Conservation (phyloP, 257 asterid species). For the Leptodermis oblonga region DNA sequence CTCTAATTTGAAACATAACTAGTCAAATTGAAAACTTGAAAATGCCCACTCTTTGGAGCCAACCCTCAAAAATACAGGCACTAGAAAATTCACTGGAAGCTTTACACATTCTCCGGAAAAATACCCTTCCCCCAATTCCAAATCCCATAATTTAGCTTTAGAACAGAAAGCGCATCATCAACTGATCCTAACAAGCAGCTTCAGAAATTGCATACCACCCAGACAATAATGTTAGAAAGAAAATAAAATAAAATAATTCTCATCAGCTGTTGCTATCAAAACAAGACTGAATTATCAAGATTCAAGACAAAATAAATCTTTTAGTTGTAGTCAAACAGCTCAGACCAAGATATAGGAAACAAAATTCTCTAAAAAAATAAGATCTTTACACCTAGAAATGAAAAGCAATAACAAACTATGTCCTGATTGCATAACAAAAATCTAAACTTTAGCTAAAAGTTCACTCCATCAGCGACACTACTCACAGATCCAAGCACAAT, state of each 20-base stretch:
- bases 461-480: constrained; percentile 5
- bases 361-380: not conserved
- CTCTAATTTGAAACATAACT: not conserved
- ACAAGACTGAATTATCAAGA: constrained; percentile 3
- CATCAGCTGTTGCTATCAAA: not conserved
- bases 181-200: not conserved
- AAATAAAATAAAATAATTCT: too few relatives aligned
- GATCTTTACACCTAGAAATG: constrained; percentile 12
- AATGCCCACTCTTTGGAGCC: not conserved
- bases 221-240: too few relatives aligned
- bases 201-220: too few relatives aligned
- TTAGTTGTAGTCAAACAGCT: constrained; percentile 13
- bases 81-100: not conserved
- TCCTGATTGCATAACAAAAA: constrained; percentile 18
- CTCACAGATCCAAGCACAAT: constrained; percentile 36
- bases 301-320: constrained; percentile 1
- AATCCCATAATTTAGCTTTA: not conserved
- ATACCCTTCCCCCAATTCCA: not conserved
- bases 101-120: not conserved
- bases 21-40: not conserved
- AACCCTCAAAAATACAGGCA: not conserved
- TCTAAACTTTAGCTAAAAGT: constrained; percentile 12
- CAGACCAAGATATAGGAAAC: constrained; percentile 13
- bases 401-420: constrained; percentile 10
- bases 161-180: not conserved